Conservation (phyloP, 192 early-diverging fungal species). For the Coemansia sp. region DNA sequence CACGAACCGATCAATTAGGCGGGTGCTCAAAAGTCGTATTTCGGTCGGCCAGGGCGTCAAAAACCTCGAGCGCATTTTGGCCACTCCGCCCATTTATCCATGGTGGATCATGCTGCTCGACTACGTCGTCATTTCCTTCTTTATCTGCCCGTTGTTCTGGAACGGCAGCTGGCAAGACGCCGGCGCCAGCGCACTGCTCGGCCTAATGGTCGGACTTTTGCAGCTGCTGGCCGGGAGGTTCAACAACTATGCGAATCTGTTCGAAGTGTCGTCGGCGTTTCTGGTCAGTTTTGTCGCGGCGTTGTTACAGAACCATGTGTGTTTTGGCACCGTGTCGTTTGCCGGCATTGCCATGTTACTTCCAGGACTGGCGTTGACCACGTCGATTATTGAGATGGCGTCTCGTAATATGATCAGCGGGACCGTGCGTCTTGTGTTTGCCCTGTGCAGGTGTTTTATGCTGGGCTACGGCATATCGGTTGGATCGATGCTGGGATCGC, state of each 20-base stretch:
- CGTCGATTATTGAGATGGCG: constrained; percentile 82
- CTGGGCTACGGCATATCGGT: constrained; percentile 74
- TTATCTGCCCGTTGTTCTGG: constrained; percentile 67
- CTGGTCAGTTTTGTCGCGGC: constrained; percentile 63
- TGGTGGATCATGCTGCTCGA: constrained; percentile 60
- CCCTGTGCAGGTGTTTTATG: constrained; percentile 76
- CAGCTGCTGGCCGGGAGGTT: constrained; percentile 65
- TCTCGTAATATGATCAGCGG: constrained; percentile 88
- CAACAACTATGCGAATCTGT: constrained; percentile 65
- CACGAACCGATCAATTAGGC: constrained; percentile 63
- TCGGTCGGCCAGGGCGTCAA: constrained; percentile 65
- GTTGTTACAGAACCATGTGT: constrained; percentile 61
- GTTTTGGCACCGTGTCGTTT: constrained; percentile 63
- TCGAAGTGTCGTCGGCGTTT: constrained; percentile 69
- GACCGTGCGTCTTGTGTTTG: constrained; percentile 76
- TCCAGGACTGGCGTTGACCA: constrained; percentile 77
- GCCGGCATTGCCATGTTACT: constrained; percentile 64
- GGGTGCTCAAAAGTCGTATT: constrained; percentile 63
- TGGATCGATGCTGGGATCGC: constrained; percentile 60
- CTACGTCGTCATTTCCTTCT: constrained; percentile 60
- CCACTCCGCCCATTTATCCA: constrained; percentile 58
- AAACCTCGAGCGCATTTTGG: constrained; percentile 61
- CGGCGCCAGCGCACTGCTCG: constrained; percentile 56
- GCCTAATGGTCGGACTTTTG: constrained; percentile 60
- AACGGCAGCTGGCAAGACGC: constrained; percentile 69